Conservation (phyloP, 495 filamentous ascomycete species). For the Aeminium ludgeri region DNA sequence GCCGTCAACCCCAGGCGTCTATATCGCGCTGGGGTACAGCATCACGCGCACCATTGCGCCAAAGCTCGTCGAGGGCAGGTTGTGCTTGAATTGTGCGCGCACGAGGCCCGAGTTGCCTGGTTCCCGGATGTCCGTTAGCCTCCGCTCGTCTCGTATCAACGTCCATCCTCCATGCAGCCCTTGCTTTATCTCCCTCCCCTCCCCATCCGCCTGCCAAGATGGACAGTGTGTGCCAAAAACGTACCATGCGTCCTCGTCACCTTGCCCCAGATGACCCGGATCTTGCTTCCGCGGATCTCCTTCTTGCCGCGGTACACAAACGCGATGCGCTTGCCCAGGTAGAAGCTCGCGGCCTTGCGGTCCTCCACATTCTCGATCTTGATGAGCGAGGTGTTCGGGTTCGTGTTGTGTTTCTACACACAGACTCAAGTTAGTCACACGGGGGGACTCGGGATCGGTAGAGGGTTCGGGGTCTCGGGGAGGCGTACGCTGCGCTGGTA, state of each 20-base stretch:
- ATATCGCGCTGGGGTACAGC: constrained; percentile 83
- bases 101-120: constrained; percentile 91
- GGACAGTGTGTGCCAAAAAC: no score
- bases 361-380: constrained; percentile 92
- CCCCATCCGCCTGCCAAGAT: no score
- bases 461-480: constrained; percentile 49
- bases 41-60: constrained; percentile 94
- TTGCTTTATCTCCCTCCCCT: no score
- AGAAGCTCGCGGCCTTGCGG: constrained; percentile 72
- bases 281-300: constrained; percentile 89
- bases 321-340: constrained; percentile 88
- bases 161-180: no score
- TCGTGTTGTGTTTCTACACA: constrained; percentile 8
- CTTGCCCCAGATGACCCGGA: constrained; percentile 98
- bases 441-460: neutral
- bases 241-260: constrained; percentile 89
- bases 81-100: constrained; percentile 84
- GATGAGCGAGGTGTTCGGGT: constrained; percentile 73
- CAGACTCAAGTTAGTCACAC: neutral
- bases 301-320: constrained; percentile 90
- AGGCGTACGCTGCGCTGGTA: constrained; percentile 73
- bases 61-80: constrained; percentile 89
- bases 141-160: no score
- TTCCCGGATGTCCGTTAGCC: neutral
- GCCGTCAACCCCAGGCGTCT: no score